Base-by-base conservation (phyloP, 2,329 filamentous ascomycete species). In the Fusarium sp. region DNA sequence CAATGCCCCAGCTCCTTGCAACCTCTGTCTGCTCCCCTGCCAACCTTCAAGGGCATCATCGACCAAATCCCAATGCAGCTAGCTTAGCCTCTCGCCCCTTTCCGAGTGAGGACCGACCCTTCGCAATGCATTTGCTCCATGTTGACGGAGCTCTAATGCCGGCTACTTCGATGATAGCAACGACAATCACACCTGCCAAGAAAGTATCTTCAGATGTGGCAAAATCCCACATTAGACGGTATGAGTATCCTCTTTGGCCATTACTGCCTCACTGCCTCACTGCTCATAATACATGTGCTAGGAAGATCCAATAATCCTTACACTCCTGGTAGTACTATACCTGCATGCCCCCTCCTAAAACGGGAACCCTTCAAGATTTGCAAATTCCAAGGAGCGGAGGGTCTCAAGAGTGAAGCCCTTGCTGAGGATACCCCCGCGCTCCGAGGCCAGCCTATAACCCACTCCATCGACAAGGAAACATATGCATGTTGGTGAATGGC, bases 51-150 rank as follows among this genome's bases (percentile, higher is more conserved):
- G 33, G 43, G 46, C 52, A 28, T 48, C 42, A 54, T 53, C 46
- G 28, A 24, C 39, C 43, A 39, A 21, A n/a, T 31, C 66, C 56
- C 58, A 46, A 71, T 70, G n/a, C 24, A 68, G 59, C 59, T 55
- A 62, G 50, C 20, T 29, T 31, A 31, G 39, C 21, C 20, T 18
- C 33, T 16, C 43, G 39, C 43, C 57, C 64, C 57, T 52, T 62
- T 62, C 64, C 46, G 15, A 37, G 33, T 23, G 18, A 35, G 24
- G 46, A 63, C 28, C 23, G 37, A 24, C 44, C 44, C 35, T 46
- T 38, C 21, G 24, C 21, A 33, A 53, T 39, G 39, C 38, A 23
- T 59, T 50, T 42, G 21, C 33, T 62, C 64, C 58, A 53, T 57
- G 44, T 53, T 38, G 23, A 52, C 48, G 37, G 62, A 67, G 62